Percentiles rank a stretch among this genome's conserved stretches.
Evolutionary conservation across 2,329 filamentous ascomycete genomes (phyloP).

Genomic region (Didymella pinodella): DNA sequence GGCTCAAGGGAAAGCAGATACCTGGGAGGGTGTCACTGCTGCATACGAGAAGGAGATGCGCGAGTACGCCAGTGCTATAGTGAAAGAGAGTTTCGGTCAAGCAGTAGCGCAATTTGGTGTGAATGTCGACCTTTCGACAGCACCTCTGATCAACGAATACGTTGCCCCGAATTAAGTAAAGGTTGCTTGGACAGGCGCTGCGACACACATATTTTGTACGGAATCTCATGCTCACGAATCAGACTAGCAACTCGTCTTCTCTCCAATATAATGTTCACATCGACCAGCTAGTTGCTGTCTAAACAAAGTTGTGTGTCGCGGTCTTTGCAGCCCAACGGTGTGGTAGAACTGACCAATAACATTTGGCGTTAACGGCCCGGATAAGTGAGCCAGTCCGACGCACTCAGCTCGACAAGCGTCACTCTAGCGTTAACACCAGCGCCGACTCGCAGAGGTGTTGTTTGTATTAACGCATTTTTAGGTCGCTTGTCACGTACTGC

Average conservation of each 20-base stretch:
- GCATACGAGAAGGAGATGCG: conserved; percentile 51
- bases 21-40: conserved; percentile 46
- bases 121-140: conserved; percentile 29
- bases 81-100: conserved; percentile 61
- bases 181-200: not conserved
- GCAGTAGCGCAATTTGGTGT: conserved; percentile 27
- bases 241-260: not conserved
- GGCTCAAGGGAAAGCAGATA: conserved; percentile 31
- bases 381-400: not conserved
- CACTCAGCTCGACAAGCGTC: not conserved
- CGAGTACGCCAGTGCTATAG: conserved; percentile 50
- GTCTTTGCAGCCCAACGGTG: not conserved
- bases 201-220: not conserved
- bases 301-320: not conserved
- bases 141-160: conserved; percentile 30
- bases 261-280: not conserved
- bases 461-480: not conserved
- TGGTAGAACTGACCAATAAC: not conserved
- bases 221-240: not conserved
- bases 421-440: not conserved
- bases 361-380: not conserved
- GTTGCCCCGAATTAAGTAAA: conserved; percentile 25
- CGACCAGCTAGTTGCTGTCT: not conserved
- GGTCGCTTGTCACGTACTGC: not conserved
- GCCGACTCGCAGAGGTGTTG: not conserved